Evolutionary conservation across 2,329 filamentous ascomycete species (phyloP).

Genomic region (Fusarium algeriense): DNA sequence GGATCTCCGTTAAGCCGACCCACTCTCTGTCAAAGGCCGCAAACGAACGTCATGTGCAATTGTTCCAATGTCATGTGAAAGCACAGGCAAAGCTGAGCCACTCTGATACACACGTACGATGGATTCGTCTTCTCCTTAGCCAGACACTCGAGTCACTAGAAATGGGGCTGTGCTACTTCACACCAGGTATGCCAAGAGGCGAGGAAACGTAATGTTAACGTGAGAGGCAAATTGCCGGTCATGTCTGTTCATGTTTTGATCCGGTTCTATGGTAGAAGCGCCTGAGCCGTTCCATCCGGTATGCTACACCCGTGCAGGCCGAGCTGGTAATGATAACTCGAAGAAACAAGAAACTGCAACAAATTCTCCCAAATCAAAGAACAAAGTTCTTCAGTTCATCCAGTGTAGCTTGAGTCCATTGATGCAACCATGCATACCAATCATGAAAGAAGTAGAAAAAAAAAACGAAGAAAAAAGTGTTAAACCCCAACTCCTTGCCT

Average conservation of each 20-base stretch:
- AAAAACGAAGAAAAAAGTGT: slow-evolving; percentile 20
- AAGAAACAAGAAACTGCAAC: slow-evolving; percentile 28
- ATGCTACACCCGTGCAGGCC: slow-evolving; percentile 18
- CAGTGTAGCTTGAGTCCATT: slow-evolving; percentile 32
- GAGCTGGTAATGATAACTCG: slow-evolving; percentile 5
- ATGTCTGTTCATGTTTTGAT: slow-evolving; percentile 37
- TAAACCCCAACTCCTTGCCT: slow-evolving; percentile 41
- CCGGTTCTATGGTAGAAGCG: slow-evolving; percentile 34
- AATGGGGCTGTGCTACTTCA: slow-evolving; percentile 26
- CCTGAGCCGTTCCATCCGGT: slow-evolving; percentile 30
- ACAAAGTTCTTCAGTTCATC: slow-evolving; percentile 27
- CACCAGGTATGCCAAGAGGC: slow-evolving; percentile 20
- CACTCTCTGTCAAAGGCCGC: slow-evolving; percentile 24
- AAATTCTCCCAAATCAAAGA: slow-evolving; percentile 30
- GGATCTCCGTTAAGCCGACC: slow-evolving; percentile 20
- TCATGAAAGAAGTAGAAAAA: slow-evolving; percentile 23
- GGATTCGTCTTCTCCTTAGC: slow-evolving; percentile 13
- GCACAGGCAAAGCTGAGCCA: slow-evolving; percentile 34
- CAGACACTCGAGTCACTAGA: slow-evolving; percentile 5
- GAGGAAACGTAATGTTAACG: slow-evolving; percentile 10
- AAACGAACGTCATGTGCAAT: slow-evolving; percentile 41
- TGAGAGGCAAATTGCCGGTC: slow-evolving; percentile 35
- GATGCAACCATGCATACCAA: slow-evolving; percentile 41
- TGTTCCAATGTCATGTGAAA: slow-evolving; percentile 43
- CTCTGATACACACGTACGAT: slow-evolving; percentile 24